Base-by-base conservation (phyloP, 768 basidiomycete genomes). In the Pleurotus tuber-regium region DNA sequence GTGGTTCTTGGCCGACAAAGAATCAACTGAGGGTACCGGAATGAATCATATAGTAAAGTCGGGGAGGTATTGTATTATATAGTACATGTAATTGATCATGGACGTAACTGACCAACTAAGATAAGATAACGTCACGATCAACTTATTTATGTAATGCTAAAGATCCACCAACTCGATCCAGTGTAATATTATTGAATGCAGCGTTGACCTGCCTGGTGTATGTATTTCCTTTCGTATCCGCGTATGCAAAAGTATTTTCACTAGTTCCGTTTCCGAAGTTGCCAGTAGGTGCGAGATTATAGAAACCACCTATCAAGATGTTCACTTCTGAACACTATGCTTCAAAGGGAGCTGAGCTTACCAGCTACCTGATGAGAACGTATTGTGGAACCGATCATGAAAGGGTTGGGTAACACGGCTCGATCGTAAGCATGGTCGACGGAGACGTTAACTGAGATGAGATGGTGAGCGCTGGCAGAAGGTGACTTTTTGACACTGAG, bases 341-440 rank as follows among this genome's bases (percentile, higher is more conserved):
- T 4, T 41, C 42, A 23, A 41, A 12, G 38, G 47, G 16, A 10
- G 10, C 19, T 2, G 16, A 16, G 63, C 78, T 62, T 55, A 84
- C 84, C 71, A 10, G 85, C 75, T 26, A 75, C 64, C 61, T 91
- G 89, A 23, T 70, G 76, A 52, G 84, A 78, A 14, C 64, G 52
- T 24, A 86, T 88, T 9, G 74, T 77, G 9, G 82, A 84, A 10
- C 74, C 75, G 3, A 80, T 60, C 48, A 81, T 74, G 55, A 85
- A 78, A 2, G 86, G 83, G 36, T 74, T 71, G 1, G 87, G 86
- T 14, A 76, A 59, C 31, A 83, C 64, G 21, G 70, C 67, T 21
- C 87, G 80, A 42, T 80, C 65, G 60, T 88, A 91, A 0, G 83
- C 83, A 58, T 89, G 88, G 57, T 90, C 85, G 51, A 91, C 75